Conservation (phyloP, 192 early-diverging fungal species). For the Backusella parvicylindrica region DNA sequence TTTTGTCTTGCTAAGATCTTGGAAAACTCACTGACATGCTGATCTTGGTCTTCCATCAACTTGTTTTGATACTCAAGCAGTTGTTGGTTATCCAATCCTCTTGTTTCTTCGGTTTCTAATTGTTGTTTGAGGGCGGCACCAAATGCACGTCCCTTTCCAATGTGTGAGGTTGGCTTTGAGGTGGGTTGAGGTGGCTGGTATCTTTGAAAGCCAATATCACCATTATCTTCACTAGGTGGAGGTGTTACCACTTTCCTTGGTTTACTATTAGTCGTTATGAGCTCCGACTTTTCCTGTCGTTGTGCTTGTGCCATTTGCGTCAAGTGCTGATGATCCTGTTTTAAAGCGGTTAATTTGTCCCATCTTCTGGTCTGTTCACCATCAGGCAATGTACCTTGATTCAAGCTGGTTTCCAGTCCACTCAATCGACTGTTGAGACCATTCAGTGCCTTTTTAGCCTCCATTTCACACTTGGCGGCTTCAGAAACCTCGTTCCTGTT, state of each 20-base stretch:
- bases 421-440: constrained; percentile 41
- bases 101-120: constrained; percentile 73
- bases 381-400: constrained; percentile 40
- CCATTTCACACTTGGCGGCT: constrained; percentile 69
- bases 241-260: background rate
- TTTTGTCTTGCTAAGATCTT: constrained; percentile 76
- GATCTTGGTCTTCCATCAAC: constrained; percentile 82
- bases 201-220: background rate
- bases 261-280: background rate
- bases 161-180: background rate
- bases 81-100: constrained; percentile 73
- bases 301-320: constrained; percentile 51
- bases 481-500: constrained; percentile 70
- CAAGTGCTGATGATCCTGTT: constrained; percentile 65
- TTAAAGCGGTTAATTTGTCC: constrained; percentile 70
- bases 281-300: constrained; percentile 14
- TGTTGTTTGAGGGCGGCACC: background rate
- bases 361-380: constrained; percentile 74
- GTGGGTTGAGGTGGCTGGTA: background rate
- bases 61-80: constrained; percentile 74
- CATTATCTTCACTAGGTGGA: background rate
- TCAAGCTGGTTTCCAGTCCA: constrained; percentile 51
- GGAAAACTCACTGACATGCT: constrained; percentile 66
- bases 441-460: constrained; percentile 67
- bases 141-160: constrained; percentile 13